Conservation (phyloP, 2,329 filamentous ascomycete genomes). For the Penicillium frequentans region DNA sequence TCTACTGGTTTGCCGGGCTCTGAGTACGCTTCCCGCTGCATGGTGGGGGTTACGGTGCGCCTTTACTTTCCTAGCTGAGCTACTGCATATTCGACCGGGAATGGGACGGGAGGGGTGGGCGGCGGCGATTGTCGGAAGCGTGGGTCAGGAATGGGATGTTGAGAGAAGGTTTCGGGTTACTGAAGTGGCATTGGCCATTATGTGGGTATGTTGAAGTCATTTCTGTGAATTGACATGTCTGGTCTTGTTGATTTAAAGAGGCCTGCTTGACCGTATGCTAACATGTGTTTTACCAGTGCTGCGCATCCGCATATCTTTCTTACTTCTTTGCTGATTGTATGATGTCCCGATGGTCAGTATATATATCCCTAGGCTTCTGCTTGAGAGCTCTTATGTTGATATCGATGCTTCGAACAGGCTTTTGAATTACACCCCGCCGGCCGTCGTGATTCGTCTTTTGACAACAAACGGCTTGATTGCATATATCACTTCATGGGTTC, state of each 20-base stretch:
- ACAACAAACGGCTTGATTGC: constrained; percentile 73
- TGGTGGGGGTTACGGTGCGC: constrained; percentile 71
- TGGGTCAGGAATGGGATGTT: constrained; percentile 44
- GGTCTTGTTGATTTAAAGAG: neutral
- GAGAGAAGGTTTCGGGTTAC: constrained; percentile 58
- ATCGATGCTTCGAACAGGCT: constrained; percentile 55
- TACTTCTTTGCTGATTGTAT: constrained; percentile 84
- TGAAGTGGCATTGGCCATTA: constrained; percentile 69
- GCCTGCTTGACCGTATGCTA: neutral
- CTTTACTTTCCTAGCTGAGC: constrained; percentile 66
- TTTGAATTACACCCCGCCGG: constrained; percentile 75
- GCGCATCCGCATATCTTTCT: constrained; percentile 72
- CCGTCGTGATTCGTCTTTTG: constrained; percentile 75
- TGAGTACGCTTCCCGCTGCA: constrained; percentile 68
- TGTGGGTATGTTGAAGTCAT: constrained; percentile 61
- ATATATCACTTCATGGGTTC: constrained; percentile 71
- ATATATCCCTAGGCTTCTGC: neutral
- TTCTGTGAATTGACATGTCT: neutral
- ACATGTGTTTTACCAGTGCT: constrained; percentile 53
- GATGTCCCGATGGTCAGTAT: constrained; percentile 73
- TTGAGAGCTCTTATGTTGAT: neutral
- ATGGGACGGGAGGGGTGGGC: constrained; percentile 44
- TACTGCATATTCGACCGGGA: constrained; percentile 52
- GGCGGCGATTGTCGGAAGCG: constrained; percentile 38
- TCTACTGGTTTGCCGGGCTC: constrained; percentile 69